Percentiles rank a stretch among this genome's conserved stretches.
Conservation (phyloP, 306 rosid genomes). For the Betula pendula region DNA sequence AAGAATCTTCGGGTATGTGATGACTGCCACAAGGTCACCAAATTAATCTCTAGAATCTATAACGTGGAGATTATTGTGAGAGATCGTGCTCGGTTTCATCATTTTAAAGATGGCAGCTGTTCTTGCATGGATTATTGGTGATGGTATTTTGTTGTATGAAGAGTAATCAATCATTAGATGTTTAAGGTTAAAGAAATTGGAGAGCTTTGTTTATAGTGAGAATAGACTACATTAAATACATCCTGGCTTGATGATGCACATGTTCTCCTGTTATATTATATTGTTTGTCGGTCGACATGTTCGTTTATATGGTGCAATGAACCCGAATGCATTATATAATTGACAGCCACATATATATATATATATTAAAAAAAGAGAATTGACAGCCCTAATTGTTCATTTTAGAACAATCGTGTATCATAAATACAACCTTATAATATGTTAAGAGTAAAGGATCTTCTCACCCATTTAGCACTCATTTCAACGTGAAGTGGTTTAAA, state of each 20-base stretch:
- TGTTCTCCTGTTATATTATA: background rate
- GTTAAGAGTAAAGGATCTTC: too few relatives aligned
- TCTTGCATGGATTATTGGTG: conserved; percentile 78
- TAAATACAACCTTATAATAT: too few relatives aligned
- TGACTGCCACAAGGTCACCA: conserved; percentile 66
- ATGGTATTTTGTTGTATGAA: background rate
- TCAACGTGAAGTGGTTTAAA: too few relatives aligned
- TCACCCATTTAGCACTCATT: too few relatives aligned
- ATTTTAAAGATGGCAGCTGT: conserved; percentile 61
- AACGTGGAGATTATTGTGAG: conserved; percentile 67
- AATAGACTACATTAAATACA: too few relatives aligned
- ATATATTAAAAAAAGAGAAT: too few relatives aligned
- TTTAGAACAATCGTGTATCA: background rate
- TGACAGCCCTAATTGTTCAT: background rate
- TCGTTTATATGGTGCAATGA: background rate
- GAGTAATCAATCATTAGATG: background rate
- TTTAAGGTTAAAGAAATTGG: background rate
- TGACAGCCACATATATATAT: too few relatives aligned
- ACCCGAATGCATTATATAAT: background rate
- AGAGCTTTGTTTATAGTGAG: background rate
- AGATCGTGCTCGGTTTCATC: conserved; percentile 74
- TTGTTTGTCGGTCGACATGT: background rate
- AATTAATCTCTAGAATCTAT: conserved; percentile 54
- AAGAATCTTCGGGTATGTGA: conserved; percentile 76
- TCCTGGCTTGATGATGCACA: background rate